Percentiles rank a stretch among this genome's conserved stretches.
phyloP scores from a whole-genome alignment of 345 rosid genomes.

The Trapa incisa region DNA sequence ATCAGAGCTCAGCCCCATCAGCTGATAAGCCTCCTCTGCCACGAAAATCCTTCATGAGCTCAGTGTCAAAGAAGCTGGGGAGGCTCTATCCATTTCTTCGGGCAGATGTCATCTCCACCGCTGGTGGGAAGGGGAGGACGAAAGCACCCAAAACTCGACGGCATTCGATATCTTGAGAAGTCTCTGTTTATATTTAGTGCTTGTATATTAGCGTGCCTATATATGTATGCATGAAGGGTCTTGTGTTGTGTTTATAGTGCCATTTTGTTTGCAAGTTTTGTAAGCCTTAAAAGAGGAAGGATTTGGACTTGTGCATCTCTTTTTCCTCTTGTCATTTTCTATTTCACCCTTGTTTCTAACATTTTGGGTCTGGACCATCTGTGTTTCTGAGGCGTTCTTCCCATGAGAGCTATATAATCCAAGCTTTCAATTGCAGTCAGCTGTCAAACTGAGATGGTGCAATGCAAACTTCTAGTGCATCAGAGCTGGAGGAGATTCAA shows the following conservation, averaged over 20 bases:
- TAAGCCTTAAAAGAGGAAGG: not conserved
- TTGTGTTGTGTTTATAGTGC: not conserved
- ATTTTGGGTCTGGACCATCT: not conserved
- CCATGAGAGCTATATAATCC: no score
- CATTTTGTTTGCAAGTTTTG: not conserved
- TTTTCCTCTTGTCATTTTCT: not conserved
- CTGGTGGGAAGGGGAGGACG: conserved; percentile 30
- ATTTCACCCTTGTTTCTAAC: not conserved
- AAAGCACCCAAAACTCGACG: conserved; percentile 64
- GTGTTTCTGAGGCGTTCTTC: not conserved
- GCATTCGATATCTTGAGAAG: conserved; percentile 74
- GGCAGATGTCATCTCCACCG: conserved; percentile 26
- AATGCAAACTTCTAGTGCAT: no score
- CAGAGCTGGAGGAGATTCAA: no score
- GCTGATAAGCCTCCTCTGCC: conserved; percentile 74
- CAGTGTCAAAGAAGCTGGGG: conserved; percentile 71
- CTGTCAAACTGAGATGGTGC: no score
- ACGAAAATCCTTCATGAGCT: conserved; percentile 60
- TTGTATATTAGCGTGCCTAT: not conserved
- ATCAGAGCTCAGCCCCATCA: conserved; percentile 11
- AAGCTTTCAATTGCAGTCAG: no score
- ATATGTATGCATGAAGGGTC: not conserved
- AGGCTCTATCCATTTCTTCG: conserved; percentile 46
- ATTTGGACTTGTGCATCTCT: not conserved
- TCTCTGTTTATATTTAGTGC: conserved; percentile 16